A percentile compares a stretch with the other conserved stretches of the same genome.
Evolutionary conservation across 805 yeast species (phyloP).

Genomic region (Monosporozyma aquatica): DNA sequence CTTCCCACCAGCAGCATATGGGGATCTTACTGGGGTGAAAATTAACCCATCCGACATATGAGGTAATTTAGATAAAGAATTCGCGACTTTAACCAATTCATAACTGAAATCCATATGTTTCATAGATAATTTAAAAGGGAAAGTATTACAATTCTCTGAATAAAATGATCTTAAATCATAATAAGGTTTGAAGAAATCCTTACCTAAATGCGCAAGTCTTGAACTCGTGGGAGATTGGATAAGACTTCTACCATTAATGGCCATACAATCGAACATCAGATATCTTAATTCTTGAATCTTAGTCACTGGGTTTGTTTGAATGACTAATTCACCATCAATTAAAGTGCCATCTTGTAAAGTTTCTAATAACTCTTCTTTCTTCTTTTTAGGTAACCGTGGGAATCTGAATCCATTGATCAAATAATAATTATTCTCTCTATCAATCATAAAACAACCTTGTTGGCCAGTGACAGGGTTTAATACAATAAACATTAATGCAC

Average conservation of each 20-base stretch:
- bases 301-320: slow-evolving; percentile 48
- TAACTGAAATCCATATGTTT: slow-evolving; percentile 83
- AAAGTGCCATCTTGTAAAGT: slow-evolving; percentile 78
- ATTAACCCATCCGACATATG: slow-evolving; percentile 92
- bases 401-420: slow-evolving; percentile 78
- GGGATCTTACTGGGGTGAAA: slow-evolving; percentile 82
- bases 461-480: slow-evolving; percentile 60
- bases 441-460: slow-evolving; percentile 83
- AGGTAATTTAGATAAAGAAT: slow-evolving; percentile 59
- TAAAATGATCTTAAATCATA: slow-evolving; percentile 54
- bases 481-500: slow-evolving; percentile 67
- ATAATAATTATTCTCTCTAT: slow-evolving; percentile 80
- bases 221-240: slow-evolving; percentile 66
- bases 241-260: slow-evolving; percentile 66
- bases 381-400: slow-evolving; percentile 41
- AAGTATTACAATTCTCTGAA: slow-evolving; percentile 65
- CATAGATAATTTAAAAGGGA: slow-evolving; percentile 80
- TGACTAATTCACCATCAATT: slow-evolving; percentile 89
- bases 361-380: slow-evolving; percentile 27
- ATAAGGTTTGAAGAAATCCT: slow-evolving; percentile 75
- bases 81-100: slow-evolving; percentile 65
- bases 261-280: slow-evolving; percentile 85
- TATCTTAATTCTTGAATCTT: slow-evolving; percentile 62
- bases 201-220: slow-evolving; percentile 79
- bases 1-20: slow-evolving; percentile 75